phyloP scores from a whole-genome alignment of 2,329 filamentous ascomycete species.

The Exophiala aquamarina region DNA sequence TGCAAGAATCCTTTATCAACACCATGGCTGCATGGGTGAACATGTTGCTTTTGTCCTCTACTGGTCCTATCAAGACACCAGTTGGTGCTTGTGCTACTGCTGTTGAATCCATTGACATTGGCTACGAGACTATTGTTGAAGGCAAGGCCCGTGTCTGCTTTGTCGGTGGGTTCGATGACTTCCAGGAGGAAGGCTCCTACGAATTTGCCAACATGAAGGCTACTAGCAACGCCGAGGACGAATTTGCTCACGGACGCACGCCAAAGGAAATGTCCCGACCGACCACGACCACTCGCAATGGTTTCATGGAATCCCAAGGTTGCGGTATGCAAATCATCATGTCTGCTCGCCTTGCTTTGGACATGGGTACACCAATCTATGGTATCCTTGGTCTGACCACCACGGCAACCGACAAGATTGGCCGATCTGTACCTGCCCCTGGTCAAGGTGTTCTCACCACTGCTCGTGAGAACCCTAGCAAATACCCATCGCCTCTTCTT shows the following conservation, averaged over 20 bases:
- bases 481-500: conserved; percentile 90
- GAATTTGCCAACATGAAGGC: conserved; percentile 99
- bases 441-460: conserved; percentile 96
- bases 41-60: conserved; percentile 96
- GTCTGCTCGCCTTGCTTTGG: conserved; percentile 90
- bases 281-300: conserved; percentile 92
- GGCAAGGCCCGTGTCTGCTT: conserved; percentile 97
- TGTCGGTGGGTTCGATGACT: conserved; percentile 98
- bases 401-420: conserved; percentile 98
- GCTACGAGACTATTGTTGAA: conserved; percentile 97
- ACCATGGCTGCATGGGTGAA: conserved; percentile 99
- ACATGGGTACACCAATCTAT: conserved; percentile 98
- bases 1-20: conserved; percentile 99
- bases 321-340: conserved; percentile 98
- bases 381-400: conserved; percentile 90
- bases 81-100: conserved; percentile 97
- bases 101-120: conserved; percentile 95
- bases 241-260: conserved; percentile 92
- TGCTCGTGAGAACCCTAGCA: conserved; percentile 84
- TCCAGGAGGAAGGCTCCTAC: conserved; percentile 98
- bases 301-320: conserved; percentile 99
- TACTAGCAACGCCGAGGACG: conserved; percentile 95
- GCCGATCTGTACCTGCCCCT: conserved; percentile 92
- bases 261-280: conserved; percentile 97
- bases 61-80: conserved; percentile 96